phyloP scores from a whole-genome alignment of 805 yeast genomes.

The Maudiozyma saulgeensis region DNA sequence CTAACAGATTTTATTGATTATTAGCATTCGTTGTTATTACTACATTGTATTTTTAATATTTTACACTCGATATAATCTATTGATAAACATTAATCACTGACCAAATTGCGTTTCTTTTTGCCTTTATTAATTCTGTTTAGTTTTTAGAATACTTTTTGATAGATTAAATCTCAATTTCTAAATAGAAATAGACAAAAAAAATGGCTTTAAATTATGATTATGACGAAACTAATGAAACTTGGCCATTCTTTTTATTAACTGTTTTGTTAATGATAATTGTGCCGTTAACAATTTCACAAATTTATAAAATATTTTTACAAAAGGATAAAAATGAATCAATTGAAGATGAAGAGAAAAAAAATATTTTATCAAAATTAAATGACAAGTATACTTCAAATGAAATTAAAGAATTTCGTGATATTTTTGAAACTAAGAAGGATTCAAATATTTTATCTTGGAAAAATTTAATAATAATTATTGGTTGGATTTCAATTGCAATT shows the following conservation, averaged over 20 bases:
- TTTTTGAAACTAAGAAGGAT: conserved; percentile 9
- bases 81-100: too few species aligned
- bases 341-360: conserved; percentile 3
- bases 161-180: too few species aligned
- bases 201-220: conserved; percentile 38
- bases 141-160: too few species aligned
- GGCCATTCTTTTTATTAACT: conserved; percentile 86
- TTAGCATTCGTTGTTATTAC: too few species aligned
- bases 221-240: conserved; percentile 82
- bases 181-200: neutral
- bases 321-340: neutral
- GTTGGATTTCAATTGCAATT: conserved; percentile 51
- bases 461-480: conserved; percentile 31
- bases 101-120: too few species aligned
- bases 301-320: conserved; percentile 20
- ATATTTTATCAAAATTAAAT: conserved; percentile 11
- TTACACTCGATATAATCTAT: too few species aligned
- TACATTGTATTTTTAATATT: too few species aligned
- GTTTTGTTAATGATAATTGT: conserved; percentile 55
- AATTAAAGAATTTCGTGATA: conserved; percentile 16
- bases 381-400: conserved; percentile 14
- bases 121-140: too few species aligned
- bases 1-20: too few species aligned
- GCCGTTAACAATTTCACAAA: conserved; percentile 44
- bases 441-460: conserved; percentile 8